A percentile compares a stretch with the other conserved stretches of the same genome.
Evolutionary conservation across 805 yeast species (phyloP).

Genomic region (Lipomyces sp.): DNA sequence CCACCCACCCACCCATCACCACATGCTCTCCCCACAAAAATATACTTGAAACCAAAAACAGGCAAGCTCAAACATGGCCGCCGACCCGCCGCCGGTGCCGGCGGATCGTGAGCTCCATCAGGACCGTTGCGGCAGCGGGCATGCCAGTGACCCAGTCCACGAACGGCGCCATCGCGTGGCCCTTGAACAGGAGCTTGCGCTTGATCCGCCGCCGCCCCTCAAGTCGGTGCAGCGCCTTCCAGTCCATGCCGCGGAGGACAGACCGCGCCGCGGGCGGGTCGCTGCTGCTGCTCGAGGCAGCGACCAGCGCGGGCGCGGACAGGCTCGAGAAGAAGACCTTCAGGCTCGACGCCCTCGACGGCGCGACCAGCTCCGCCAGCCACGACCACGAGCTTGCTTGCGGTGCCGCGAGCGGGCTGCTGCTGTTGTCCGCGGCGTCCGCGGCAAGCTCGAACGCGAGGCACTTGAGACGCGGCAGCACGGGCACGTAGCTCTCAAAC

Average conservation of each 20-base stretch:
- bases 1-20: too few relatives aligned
- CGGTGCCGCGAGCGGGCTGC: not conserved
- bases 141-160: constrained; percentile 18
- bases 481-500: constrained; percentile 22
- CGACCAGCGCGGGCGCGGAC: not conserved
- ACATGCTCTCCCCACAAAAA: too few relatives aligned
- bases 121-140: not conserved
- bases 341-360: constrained; percentile 6
- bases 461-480: constrained; percentile 11
- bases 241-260: constrained; percentile 18
- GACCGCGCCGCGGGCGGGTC: too few relatives aligned
- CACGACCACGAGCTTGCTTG: constrained; percentile 16
- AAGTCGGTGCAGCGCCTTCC: constrained; percentile 13
- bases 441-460: constrained; percentile 15
- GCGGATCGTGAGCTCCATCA: constrained; percentile 21
- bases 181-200: constrained; percentile 21
- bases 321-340: constrained; percentile 13
- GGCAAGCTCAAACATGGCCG: too few relatives aligned
- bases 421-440: not conserved
- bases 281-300: too few relatives aligned
- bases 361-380: constrained; percentile 13
- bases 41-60: too few relatives aligned
- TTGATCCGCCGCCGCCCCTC: constrained; percentile 19
- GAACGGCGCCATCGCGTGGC: constrained; percentile 15
- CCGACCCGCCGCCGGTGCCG: constrained; percentile 18